Base-by-base conservation (phyloP, 2,329 filamentous ascomycete genomes). In the Tothia fuscella region DNA sequence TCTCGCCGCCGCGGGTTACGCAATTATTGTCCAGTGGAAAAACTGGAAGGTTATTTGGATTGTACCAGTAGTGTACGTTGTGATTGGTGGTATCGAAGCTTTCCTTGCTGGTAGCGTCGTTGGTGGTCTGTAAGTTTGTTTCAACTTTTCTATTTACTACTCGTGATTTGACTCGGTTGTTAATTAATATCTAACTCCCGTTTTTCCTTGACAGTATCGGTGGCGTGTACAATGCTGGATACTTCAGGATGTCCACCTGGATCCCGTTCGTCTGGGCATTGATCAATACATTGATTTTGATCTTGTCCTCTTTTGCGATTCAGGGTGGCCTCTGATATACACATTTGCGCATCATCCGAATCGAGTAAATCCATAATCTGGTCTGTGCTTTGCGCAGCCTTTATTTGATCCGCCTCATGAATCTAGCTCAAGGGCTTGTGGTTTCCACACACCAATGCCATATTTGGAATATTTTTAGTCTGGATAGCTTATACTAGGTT, bases 161-260 rank as follows among this genome's bases (percentile, higher is more conserved):
- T 25, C 12, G 19, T 39, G 47, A 50, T 40, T 49, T 32, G 39
- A 44, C 43, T 51, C 36, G 14, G 32, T 9, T 10, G 10, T 19
- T 34, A 19, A 9, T 34, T 7, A 19, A 19, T 34, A 19, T n/a
- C 17, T 7, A 19, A 13, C 14, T 20, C 25, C 38, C 31, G 26
- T 29, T 14, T 43, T 16, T 35, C 14, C 28, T 25, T 7, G n/a
- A 10, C 41, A 88, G 83, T 37, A 65, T 93, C 16, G 85, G 83
- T 10, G 83, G 80, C 6, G 75, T 89, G 26, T 94, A 93, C 56
- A 74, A 78, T 51, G 74, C 81, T 2, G 88, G 86, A 32, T 85
- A 81, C 60, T 93, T 89, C 57, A 71, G 78, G 53, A 91, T 94
- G 86, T 89, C 86, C 34, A 94, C 88, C 0, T 94, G 87, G 87